Percentiles rank a stretch among this genome's conserved stretches.
Conservation (phyloP, 805 yeast species). For the Phaffomyces antillensis region DNA sequence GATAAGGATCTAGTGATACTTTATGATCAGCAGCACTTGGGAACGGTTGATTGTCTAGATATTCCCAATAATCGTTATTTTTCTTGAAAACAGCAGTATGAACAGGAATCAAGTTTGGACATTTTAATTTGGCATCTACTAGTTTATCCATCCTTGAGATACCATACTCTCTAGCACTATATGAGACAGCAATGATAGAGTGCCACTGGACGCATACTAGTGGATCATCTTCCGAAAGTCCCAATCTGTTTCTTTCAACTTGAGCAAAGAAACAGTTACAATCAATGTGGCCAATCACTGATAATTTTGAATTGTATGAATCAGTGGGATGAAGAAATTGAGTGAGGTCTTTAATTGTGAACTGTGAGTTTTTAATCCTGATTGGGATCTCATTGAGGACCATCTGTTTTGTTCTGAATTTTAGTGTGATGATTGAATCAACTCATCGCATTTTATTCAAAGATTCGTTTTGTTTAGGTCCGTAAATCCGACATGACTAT, state of each 20-base stretch:
- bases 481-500: no score
- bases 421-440: no score
- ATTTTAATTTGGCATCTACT: constrained; percentile 60
- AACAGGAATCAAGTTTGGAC: constrained; percentile 69
- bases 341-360: constrained; percentile 41
- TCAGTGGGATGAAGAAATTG: constrained; percentile 38
- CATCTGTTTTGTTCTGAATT: background rate
- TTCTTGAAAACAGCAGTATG: constrained; percentile 92
- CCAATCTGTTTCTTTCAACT: constrained; percentile 74
- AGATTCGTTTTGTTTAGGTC: no score
- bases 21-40: constrained; percentile 64
- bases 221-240: constrained; percentile 61
- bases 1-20: constrained; percentile 85
- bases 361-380: constrained; percentile 26
- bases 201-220: constrained; percentile 95
- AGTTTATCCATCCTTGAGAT: constrained; percentile 71
- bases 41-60: constrained; percentile 33
- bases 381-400: background rate
- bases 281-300: constrained; percentile 82
- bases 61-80: constrained; percentile 82
- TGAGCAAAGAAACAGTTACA: constrained; percentile 96
- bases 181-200: constrained; percentile 81
- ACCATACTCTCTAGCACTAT: constrained; percentile 83
- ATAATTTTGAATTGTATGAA: constrained; percentile 58
- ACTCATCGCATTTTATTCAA: no score